Percentiles rank a stretch among this genome's conserved stretches.
These are phyloP conservation scores for Trichaptum fuscoviolaceum DNA, from an alignment of 768 basidiomycete species.

Conservation along the genomic window DNA sequence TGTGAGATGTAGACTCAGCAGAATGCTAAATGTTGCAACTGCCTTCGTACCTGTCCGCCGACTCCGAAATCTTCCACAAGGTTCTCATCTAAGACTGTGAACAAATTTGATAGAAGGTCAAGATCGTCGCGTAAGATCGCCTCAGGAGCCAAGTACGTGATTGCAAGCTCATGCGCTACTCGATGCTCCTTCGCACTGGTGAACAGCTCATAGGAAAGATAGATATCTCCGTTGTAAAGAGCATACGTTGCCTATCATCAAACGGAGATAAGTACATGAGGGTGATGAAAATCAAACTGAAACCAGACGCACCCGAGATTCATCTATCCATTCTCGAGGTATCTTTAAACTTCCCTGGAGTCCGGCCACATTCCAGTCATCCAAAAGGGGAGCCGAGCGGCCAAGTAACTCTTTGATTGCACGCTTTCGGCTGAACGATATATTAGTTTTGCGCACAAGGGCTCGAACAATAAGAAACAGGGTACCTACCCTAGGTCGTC, in stretches of 20 bases:
- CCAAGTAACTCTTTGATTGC: conserved; percentile 77
- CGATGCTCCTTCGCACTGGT: conserved; percentile 64
- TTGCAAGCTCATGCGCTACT: conserved; percentile 78
- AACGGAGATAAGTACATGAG: conserved; percentile 7
- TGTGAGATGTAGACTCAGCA: conserved; percentile 7
- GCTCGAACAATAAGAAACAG: not conserved
- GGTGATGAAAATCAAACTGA: conserved; percentile 5
- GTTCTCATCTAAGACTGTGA: conserved; percentile 28
- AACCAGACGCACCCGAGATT: conserved; percentile 62
- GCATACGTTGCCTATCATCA: conserved; percentile 57
- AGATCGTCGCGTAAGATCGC: conserved; percentile 67
- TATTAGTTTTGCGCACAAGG: not conserved
- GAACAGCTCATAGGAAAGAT: conserved; percentile 72
- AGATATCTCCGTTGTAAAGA: conserved; percentile 55
- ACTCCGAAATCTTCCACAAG: conserved; percentile 19
- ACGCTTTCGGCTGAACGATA: conserved; percentile 59
- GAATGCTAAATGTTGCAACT: conserved; percentile 2
- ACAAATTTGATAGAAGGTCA: conserved; percentile 61
- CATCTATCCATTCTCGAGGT: conserved; percentile 83
- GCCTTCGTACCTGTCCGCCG: conserved; percentile 65
- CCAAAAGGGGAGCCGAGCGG: conserved; percentile 58
- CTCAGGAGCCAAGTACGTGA: conserved; percentile 84
- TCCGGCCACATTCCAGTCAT: conserved; percentile 71
- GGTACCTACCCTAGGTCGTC: conserved; percentile 64
- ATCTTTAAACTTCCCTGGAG: conserved; percentile 73